Base-by-base conservation (phyloP, 2,329 filamentous ascomycete genomes). In the Exophiala sideris region DNA sequence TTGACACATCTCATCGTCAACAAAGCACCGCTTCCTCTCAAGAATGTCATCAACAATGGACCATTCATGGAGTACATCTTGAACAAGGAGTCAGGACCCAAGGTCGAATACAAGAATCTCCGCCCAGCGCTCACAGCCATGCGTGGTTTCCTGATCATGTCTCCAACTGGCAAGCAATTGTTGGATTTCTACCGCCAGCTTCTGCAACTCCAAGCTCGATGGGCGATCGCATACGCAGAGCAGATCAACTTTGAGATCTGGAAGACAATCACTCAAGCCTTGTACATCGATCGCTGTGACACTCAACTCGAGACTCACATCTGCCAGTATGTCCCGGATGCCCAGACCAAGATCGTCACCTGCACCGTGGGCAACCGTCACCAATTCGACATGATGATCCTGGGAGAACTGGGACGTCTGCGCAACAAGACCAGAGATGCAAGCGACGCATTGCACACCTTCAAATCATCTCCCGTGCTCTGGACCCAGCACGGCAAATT, bases 71-170 rank as follows among this genome's bases (percentile, higher is more conserved):
- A 54, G 18, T 53, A 47, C 34, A 12, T 59, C 41, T 18, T 53
- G 24, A 48, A 16, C 48, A 52, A 49, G 16, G 57, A 60, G 32
- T 45, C 54, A 0, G 57, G 57, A n/a, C 54, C 57, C 24, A 45
- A 39, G 9, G 45, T 60, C 49, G 50, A 56, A 33, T 57, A 57
- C 44, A 35, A 53, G n/a, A 52, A 52, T 45, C 24, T 60, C 21
- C 48, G 54, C 6, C 48, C 51, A 21, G 48, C 48, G 4, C 34
- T 60, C 39, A 40, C 38, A 18, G 57, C 54, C 21, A 39, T 57
- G 39, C 57, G 57, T 14, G 29, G 42, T 12, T 57, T 45, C 51
- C 36, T 60, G 50, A 16, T 40, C 12, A n/a, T n/a, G 11, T 50
- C 51, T 21, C 21, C 45, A 14, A 16, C 40, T 10, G 54, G 57